Evolutionary conservation across 768 basidiomycete species (phyloP).

Genomic region (Lentinula detonsa): DNA sequence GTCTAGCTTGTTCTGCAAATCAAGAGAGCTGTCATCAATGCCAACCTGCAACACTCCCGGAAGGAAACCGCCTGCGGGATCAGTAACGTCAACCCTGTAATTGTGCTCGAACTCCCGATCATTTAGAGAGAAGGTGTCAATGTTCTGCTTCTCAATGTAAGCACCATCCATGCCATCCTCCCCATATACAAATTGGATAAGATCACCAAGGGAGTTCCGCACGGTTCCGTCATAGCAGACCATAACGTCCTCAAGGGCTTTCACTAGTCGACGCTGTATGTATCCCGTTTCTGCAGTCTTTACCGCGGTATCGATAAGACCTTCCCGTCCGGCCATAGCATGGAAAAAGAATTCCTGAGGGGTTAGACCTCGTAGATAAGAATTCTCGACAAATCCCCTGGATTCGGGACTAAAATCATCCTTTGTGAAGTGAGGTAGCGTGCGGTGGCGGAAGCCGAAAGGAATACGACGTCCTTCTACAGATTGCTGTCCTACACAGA

Average conservation of each 20-base stretch:
- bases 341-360: slow-evolving; percentile 99
- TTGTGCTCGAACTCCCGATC: slow-evolving; percentile 82
- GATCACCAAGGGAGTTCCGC: slow-evolving; percentile 92
- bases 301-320: slow-evolving; percentile 98
- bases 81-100: slow-evolving; percentile 93
- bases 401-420: slow-evolving; percentile 98
- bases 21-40: slow-evolving; percentile 71
- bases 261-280: slow-evolving; percentile 96
- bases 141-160: slow-evolving; percentile 91
- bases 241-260: slow-evolving; percentile 96
- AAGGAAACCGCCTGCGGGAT: slow-evolving; percentile 73
- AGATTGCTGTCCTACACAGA: slow-evolving; percentile 96
- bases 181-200: slow-evolving; percentile 94
- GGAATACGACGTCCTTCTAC: slow-evolving; percentile 98
- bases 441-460: slow-evolving; percentile 95
- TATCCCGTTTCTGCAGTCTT: slow-evolving; percentile 99
- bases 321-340: slow-evolving; percentile 99
- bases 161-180: slow-evolving; percentile 99
- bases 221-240: slow-evolving; percentile 98
- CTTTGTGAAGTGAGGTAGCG: slow-evolving; percentile 95
- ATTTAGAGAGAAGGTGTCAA: slow-evolving; percentile 83
- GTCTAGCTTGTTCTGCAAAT: slow-evolving; percentile 63
- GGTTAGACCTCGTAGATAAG: slow-evolving; percentile 91
- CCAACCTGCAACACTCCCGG: slow-evolving; percentile 81
- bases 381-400: slow-evolving; percentile 98